Evolutionary conservation across 2,329 filamentous ascomycete genomes (phyloP).

Genomic region (Aspergillus hiratsukae): DNA sequence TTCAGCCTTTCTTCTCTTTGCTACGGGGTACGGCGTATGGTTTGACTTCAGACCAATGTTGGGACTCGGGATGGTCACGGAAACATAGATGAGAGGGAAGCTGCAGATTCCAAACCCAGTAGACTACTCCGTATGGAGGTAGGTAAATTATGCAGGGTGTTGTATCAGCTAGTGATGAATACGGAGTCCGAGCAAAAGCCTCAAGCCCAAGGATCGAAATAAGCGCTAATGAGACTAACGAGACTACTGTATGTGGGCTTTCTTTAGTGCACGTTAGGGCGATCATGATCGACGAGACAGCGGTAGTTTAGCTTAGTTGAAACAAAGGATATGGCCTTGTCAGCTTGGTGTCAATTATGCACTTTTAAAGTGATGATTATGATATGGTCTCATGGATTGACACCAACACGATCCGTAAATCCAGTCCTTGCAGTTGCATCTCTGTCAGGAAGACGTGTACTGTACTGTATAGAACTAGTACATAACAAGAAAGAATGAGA

Average conservation of each 20-base stretch:
- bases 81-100: neutral
- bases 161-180: neutral
- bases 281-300: neutral
- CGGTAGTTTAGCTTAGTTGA: neutral
- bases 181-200: neutral
- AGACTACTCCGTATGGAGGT: neutral
- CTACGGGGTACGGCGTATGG: neutral
- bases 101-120: neutral
- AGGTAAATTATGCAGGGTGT: neutral
- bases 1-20: neutral
- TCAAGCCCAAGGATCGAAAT: neutral
- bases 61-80: neutral
- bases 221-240: neutral
- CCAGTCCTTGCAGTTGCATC: neutral
- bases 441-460: neutral
- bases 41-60: too few species aligned
- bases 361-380: neutral
- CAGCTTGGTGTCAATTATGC: neutral
- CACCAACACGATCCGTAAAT: neutral
- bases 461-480: neutral
- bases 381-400: neutral
- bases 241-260: neutral
- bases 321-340: neutral
- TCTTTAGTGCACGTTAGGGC: neutral
- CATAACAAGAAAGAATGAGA: neutral